Base-by-base conservation (phyloP, 108 stramenopile species). In the Pelagomonas calceolata region DNA sequence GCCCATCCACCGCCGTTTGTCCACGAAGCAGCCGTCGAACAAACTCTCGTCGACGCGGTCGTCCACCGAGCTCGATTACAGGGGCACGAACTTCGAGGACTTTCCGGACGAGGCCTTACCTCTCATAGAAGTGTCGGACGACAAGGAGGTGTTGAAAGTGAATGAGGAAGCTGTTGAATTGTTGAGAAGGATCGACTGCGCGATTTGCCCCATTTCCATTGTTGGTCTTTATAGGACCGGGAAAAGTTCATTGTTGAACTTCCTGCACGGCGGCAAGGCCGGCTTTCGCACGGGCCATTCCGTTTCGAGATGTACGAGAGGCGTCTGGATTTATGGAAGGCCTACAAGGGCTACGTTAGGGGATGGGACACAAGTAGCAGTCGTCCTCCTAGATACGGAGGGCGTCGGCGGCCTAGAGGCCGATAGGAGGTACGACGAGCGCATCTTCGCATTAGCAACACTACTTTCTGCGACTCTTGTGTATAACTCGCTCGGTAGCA, bases 351-450 rank as follows among this genome's bases (percentile, higher is more conserved):
- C 29, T 17, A 16, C 21, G 51, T 26, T 60, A 1, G 21, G 51
- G 7, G 51, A 60, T 12, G 51, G 51, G 7, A 26, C 51, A 26
- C 12, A 0, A 36, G 36, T 43, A 29, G 29, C 34, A 31, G 21
- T 14, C 18, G 29, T 64, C 14, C 51, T 75, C 30, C 68, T 75
- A 63, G 74, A 75, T 44, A 75, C 74, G 10, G 74, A 75, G 69
- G 74, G 74, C 9, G 32, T 75, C 31, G 67, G 67, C 29, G 46
- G 66, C 36, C 37, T 31, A 1, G 67, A 68, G 18, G 63, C 63
- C 9, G 35, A 36, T 0, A 5, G 10, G 33, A 5, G 46, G 60
- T 66, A 75, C 66, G 74, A 75, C 36, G 39, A 68, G 21, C 46
- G 74, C 31, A 64, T 75, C 39, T 75, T 75, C 69, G 34, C 36